phyloP scores from a whole-genome alignment of 768 basidiomycete genomes.

The Exidia glandulosa region DNA sequence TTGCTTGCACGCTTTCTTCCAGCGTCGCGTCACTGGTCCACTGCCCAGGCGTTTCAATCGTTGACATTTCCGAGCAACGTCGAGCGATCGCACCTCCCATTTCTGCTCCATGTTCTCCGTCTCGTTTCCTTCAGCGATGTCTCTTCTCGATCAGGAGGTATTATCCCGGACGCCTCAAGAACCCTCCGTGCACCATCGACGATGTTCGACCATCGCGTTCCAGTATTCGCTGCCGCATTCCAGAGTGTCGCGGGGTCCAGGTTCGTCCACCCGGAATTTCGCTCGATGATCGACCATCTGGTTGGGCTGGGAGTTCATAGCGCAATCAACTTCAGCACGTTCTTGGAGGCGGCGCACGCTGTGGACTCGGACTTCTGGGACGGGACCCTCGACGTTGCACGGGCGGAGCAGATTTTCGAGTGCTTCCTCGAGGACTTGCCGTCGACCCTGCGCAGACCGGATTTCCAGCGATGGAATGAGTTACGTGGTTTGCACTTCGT shows the following conservation, averaged over 20 bases:
- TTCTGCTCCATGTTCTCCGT: slow-evolving; percentile 16
- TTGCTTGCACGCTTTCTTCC: too few relatives aligned
- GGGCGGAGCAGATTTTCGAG: slow-evolving; percentile 16
- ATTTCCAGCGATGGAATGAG: slow-evolving; percentile 16
- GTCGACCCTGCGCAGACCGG: slow-evolving; percentile 9
- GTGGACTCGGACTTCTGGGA: slow-evolving; percentile 14
- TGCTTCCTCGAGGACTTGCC: slow-evolving; percentile 27
- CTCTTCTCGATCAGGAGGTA: slow-evolving; percentile 22
- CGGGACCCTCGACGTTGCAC: background rate
- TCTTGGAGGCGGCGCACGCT: slow-evolving; percentile 25
- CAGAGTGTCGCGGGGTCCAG: background rate
- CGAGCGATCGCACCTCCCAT: too few relatives aligned
- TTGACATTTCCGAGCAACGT: too few relatives aligned
- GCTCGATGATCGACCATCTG: slow-evolving; percentile 19
- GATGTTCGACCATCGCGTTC: slow-evolving; percentile 11
- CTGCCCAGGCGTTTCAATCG: too few relatives aligned
- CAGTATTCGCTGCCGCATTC: slow-evolving; percentile 28
- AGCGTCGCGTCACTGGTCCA: too few relatives aligned
- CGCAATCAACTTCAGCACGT: slow-evolving; percentile 22
- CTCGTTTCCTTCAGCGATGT: slow-evolving; percentile 31
- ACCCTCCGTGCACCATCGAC: slow-evolving; percentile 23
- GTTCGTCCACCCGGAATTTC: slow-evolving; percentile 23
- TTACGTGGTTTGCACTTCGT: slow-evolving; percentile 30
- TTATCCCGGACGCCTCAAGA: slow-evolving; percentile 29
- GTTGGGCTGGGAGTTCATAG: slow-evolving; percentile 21